A percentile compares a stretch with the other conserved stretches of the same genome.
Evolutionary conservation across 345 rosid genomes (phyloP).

Genomic region (Aquilaria sinensis): DNA sequence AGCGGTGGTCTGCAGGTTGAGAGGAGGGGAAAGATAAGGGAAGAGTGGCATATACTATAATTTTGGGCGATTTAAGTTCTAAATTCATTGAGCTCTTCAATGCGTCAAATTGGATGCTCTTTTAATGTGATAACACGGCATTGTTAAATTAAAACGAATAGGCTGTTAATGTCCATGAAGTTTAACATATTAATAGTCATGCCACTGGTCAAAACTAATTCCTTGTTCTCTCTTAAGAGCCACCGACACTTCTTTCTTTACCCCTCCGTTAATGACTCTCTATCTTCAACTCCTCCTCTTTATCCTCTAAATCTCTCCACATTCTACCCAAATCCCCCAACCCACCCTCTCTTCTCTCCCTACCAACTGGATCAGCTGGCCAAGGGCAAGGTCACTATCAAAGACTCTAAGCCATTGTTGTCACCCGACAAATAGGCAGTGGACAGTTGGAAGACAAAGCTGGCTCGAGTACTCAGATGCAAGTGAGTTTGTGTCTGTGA

Average conservation of each 20-base stretch:
- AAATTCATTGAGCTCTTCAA: too few relatives aligned
- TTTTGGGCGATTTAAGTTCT: too few relatives aligned
- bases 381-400: slow-evolving; percentile 22
- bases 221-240: neutral
- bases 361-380: slow-evolving; percentile 29
- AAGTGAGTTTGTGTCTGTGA: slow-evolving; percentile 29
- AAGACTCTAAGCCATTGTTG: slow-evolving; percentile 9
- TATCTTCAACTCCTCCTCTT: slow-evolving; percentile 24
- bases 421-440: slow-evolving; percentile 32
- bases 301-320: slow-evolving; percentile 44
- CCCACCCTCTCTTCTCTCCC: slow-evolving; percentile 23
- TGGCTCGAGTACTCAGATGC: slow-evolving; percentile 46
- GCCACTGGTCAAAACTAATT: neutral
- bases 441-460: slow-evolving; percentile 44
- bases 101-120: too few relatives aligned
- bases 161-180: too few relatives aligned
- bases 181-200: too few relatives aligned
- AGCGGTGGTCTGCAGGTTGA: too few relatives aligned
- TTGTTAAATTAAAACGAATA: too few relatives aligned
- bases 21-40: too few relatives aligned
- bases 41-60: too few relatives aligned
- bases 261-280: slow-evolving; percentile 46
- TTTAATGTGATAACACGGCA: too few relatives aligned
- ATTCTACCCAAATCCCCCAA: slow-evolving; percentile 22
- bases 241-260: neutral